These are phyloP conservation scores for Salvia hispanica DNA, from an alignment of 257 asterid species.

Conservation along the genomic window DNA sequence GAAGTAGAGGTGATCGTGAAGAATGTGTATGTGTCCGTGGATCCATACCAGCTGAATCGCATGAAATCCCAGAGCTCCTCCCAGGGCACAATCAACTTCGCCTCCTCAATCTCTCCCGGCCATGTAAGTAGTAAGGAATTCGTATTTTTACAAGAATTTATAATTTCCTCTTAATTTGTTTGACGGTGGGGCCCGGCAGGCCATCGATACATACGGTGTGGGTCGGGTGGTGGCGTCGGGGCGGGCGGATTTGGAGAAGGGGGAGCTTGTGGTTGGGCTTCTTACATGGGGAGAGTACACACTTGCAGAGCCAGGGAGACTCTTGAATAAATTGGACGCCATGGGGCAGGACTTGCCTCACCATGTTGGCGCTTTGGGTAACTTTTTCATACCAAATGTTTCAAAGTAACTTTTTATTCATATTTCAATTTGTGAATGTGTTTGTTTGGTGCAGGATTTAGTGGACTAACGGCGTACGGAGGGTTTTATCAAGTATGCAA, in stretches of 20 bases:
- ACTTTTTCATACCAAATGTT: no score
- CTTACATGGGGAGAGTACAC: constrained; percentile 81
- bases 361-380: constrained; percentile 61
- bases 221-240: constrained; percentile 70
- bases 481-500: constrained; percentile 69
- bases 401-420: constrained; percentile 25
- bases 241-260: constrained; percentile 46
- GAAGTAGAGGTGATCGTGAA: constrained; percentile 42
- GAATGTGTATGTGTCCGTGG: constrained; percentile 60
- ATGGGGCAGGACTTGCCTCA: constrained; percentile 60
- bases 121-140: constrained; percentile 39
- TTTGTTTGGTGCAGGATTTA: constrained; percentile 40
- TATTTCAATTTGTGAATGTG: no score
- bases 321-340: constrained; percentile 69
- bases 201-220: constrained; percentile 60
- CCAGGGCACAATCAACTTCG: constrained; percentile 40
- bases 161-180: no score
- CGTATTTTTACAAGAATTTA: no score
- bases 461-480: constrained; percentile 76
- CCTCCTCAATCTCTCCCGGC: constrained; percentile 48
- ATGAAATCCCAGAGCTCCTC: constrained; percentile 58
- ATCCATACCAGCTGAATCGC: constrained; percentile 69
- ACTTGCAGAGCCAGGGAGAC: constrained; percentile 41
- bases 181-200: constrained; percentile 30
- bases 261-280: constrained; percentile 64